Percentiles rank a stretch among this genome's conserved stretches.
phyloP scores from a whole-genome alignment of 2,329 filamentous ascomycete genomes.

The Cercospora berteroae region DNA sequence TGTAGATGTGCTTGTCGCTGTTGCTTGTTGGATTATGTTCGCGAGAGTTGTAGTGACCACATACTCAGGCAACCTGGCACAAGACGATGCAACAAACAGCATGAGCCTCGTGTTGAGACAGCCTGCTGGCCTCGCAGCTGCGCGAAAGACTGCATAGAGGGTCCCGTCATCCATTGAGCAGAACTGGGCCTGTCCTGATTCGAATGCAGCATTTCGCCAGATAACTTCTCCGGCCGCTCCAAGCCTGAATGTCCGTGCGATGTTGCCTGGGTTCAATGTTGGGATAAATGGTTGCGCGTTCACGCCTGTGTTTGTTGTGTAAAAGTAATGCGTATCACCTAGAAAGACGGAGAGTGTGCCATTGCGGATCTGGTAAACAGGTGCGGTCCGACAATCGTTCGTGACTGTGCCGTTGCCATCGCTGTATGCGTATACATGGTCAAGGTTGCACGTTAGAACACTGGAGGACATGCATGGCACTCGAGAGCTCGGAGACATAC shows the following conservation, averaged over 20 bases:
- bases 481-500: neutral
- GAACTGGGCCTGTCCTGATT: slow-evolving; percentile 10
- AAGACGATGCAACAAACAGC: slow-evolving; percentile 10
- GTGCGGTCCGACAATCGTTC: slow-evolving; percentile 10
- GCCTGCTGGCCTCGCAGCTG: slow-evolving; percentile 1
- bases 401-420: slow-evolving; percentile 29
- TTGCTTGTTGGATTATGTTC: neutral
- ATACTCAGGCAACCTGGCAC: slow-evolving; percentile 2
- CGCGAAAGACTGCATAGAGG: slow-evolving; percentile 11
- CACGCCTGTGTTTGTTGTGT: slow-evolving; percentile 8
- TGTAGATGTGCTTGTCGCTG: neutral
- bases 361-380: slow-evolving; percentile 11
- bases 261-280: neutral
- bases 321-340: slow-evolving; percentile 1
- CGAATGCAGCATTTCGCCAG: slow-evolving; percentile 11
- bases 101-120: neutral
- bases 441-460: neutral
- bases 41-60: neutral
- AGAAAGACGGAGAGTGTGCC: slow-evolving; percentile 3
- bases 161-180: slow-evolving; percentile 9
- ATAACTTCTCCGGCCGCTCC: slow-evolving; percentile 1
- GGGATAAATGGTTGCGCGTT: slow-evolving; percentile 6
- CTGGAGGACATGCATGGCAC: neutral
- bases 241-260: slow-evolving; percentile 5
- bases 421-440: slow-evolving; percentile 20